A percentile compares a stretch with the other conserved stretches of the same genome.
Conservation (phyloP, 192 early-diverging fungal species). For the Geranomyces variabilis region DNA sequence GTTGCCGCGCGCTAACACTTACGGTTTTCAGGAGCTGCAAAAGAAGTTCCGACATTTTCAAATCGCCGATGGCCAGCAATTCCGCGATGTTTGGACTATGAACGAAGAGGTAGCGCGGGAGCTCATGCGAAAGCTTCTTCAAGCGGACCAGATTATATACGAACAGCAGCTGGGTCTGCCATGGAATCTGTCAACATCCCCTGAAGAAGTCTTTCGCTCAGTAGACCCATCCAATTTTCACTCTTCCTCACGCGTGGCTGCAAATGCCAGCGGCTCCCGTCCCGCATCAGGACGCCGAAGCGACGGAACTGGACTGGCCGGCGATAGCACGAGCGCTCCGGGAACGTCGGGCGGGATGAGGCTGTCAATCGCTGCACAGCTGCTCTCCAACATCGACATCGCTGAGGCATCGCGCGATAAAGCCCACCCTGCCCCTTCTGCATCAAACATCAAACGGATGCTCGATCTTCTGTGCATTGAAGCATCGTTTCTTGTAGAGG, state of each 20-base stretch:
- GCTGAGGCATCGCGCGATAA: not conserved
- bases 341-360: not conserved
- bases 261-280: not conserved
- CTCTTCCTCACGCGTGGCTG: constrained; percentile 2
- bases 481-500: constrained; percentile 34
- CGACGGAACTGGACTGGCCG: not conserved
- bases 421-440: constrained; percentile 3
- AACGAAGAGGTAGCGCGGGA: constrained; percentile 57
- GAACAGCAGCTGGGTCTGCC: constrained; percentile 63
- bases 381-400: constrained; percentile 14
- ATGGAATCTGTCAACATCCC: constrained; percentile 43
- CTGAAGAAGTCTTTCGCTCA: constrained; percentile 48
- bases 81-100: constrained; percentile 58
- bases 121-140: constrained; percentile 58
- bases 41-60: constrained; percentile 66
- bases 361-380: not conserved
- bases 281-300: constrained; percentile 6
- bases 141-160: constrained; percentile 57
- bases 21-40: constrained; percentile 51
- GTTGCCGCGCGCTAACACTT: not conserved
- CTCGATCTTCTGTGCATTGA: no score
- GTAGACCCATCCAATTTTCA: constrained; percentile 45
- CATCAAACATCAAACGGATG: constrained; percentile 5
- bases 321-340: not conserved
- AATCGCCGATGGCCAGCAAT: constrained; percentile 50